Conservation (phyloP, 352 stramenopile genomes). For the Discostella stelligera region DNA sequence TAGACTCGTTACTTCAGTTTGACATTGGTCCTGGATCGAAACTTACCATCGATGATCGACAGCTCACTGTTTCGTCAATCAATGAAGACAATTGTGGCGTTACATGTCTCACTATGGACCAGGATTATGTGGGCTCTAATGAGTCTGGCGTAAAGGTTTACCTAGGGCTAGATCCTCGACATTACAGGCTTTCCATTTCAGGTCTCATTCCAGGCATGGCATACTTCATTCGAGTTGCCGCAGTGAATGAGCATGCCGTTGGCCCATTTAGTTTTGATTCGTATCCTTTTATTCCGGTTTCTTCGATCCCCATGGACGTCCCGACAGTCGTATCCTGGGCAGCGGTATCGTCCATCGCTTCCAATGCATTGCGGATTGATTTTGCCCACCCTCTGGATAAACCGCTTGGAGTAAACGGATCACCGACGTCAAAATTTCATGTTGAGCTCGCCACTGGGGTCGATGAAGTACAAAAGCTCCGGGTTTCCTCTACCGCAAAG, state of each 20-base stretch:
- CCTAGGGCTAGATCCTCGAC: conserved; percentile 17
- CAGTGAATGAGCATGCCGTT: conserved; percentile 61
- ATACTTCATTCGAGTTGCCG: conserved; percentile 90
- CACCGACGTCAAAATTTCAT: conserved; percentile 54
- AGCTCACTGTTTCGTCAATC: conserved; percentile 47
- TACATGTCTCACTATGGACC: conserved; percentile 54
- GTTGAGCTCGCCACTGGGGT: conserved; percentile 60
- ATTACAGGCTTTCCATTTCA: conserved; percentile 79
- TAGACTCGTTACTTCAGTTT: conserved; percentile 34
- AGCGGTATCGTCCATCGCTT: conserved; percentile 36
- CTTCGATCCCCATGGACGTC: conserved; percentile 40
- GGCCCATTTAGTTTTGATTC: conserved; percentile 52
- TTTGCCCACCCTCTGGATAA: conserved; percentile 51
- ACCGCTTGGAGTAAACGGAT: conserved; percentile 66
- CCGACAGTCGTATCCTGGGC: conserved; percentile 53
- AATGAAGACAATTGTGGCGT: conserved; percentile 50
- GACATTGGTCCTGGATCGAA: conserved; percentile 37
- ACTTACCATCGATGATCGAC: conserved; percentile 50
- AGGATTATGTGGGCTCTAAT: conserved; percentile 45
- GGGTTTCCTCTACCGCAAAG: conserved; percentile 37
- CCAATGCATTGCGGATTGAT: conserved; percentile 54
- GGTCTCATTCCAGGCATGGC: conserved; percentile 85
- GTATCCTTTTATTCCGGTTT: conserved; percentile 46
- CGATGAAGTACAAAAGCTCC: conserved; percentile 56
- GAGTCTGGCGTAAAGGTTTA: conserved; percentile 56